Conservation (phyloP, 2,329 filamentous ascomycete species). For the Fusarium denticulatum region DNA sequence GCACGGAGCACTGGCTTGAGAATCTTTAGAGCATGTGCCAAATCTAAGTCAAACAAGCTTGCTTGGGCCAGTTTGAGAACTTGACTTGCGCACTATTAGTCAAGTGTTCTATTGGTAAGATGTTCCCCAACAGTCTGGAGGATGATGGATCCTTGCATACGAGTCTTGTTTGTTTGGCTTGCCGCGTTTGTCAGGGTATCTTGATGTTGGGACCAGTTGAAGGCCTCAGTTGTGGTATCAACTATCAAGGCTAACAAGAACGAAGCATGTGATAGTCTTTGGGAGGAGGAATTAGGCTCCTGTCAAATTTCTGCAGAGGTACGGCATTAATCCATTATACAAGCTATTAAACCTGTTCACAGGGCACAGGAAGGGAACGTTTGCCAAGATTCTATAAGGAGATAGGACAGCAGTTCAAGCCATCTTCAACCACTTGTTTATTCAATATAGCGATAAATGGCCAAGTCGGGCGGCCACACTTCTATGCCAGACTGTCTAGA, state of each 20-base stretch:
- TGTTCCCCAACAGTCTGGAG: not conserved
- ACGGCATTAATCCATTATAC: too few relatives aligned
- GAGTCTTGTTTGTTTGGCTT: conserved; percentile 6
- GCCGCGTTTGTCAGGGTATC: not conserved
- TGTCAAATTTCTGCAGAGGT: too few relatives aligned
- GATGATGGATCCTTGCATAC: not conserved
- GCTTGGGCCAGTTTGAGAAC: conserved; percentile 27
- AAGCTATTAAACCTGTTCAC: too few relatives aligned
- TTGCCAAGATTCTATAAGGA: too few relatives aligned
- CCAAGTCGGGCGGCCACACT: too few relatives aligned
- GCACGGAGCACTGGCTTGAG: not conserved
- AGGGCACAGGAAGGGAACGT: too few relatives aligned
- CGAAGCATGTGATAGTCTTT: not conserved
- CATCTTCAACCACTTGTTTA: too few relatives aligned
- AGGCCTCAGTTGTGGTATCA: not conserved
- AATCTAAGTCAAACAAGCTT: conserved; percentile 20
- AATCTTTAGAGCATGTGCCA: not conserved
- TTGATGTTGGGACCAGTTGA: not conserved
- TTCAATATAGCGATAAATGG: too few relatives aligned
- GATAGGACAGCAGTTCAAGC: too few relatives aligned
- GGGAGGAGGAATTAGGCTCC: too few relatives aligned
- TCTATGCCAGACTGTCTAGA: too few relatives aligned
- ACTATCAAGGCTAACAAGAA: not conserved
- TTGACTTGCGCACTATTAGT: not conserved
- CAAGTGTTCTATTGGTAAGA: not conserved